These are phyloP conservation scores for Avena sativa DNA, from an alignment of 176 grass and related monocot species.

Conservation along the genomic window DNA sequence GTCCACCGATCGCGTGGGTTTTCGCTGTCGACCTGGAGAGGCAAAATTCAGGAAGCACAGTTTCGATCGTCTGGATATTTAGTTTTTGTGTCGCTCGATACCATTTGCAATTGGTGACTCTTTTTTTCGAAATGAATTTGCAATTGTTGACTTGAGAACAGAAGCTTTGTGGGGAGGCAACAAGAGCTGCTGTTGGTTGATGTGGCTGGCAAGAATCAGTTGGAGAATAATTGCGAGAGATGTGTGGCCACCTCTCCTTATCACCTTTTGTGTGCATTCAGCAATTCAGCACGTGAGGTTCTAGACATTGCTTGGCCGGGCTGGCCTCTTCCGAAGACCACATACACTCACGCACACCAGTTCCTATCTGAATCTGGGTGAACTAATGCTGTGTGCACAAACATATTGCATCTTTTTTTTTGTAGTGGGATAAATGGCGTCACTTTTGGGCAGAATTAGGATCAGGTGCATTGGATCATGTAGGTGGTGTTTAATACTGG, in stretches of 20 bases:
- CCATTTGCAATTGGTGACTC: background rate
- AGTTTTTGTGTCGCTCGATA: background rate
- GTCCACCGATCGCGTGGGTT: no score
- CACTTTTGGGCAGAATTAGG: constrained; percentile 14
- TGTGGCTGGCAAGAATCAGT: background rate
- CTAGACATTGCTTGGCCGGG: constrained; percentile 43
- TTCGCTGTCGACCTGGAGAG: background rate
- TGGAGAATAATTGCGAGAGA: background rate
- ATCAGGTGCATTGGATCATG: constrained; percentile 48
- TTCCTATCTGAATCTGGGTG: constrained; percentile 28
- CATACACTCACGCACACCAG: constrained; percentile 22
- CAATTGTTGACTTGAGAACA: background rate
- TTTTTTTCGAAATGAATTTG: no score
- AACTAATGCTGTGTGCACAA: background rate
- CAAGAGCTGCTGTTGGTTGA: background rate
- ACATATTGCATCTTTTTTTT: constrained; percentile 12
- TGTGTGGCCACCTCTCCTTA: background rate
- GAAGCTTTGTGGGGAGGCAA: background rate
- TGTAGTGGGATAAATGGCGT: background rate
- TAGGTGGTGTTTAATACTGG: background rate
- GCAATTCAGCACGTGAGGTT: constrained; percentile 58
- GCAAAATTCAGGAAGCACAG: background rate
- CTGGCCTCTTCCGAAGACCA: constrained; percentile 13
- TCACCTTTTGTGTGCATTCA: background rate
- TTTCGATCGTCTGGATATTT: constrained; percentile 15